Percentiles rank a stretch among this genome's conserved stretches.
Evolutionary conservation across 192 early-diverging fungal species (phyloP).

Genomic region (Umbelopsis ramanniana): DNA sequence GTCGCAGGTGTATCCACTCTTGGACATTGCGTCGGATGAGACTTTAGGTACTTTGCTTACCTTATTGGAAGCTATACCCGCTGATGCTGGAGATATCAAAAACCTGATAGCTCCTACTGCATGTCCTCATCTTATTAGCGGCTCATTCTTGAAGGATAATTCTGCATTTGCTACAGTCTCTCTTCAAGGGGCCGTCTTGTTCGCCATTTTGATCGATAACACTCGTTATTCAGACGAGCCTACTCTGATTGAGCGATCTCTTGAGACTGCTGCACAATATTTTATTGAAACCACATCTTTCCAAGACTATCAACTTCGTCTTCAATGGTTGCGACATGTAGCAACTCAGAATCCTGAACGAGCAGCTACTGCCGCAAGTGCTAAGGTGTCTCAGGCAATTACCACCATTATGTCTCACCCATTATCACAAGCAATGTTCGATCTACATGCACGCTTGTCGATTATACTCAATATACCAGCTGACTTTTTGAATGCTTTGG

Average conservation of each 20-base stretch:
- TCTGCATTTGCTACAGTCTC: constrained; percentile 57
- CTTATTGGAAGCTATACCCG: not conserved
- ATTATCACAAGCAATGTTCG: constrained; percentile 3
- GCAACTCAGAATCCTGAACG: constrained; percentile 16
- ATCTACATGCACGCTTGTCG: not conserved
- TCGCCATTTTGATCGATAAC: constrained; percentile 41
- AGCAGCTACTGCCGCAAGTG: not conserved
- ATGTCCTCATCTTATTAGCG: constrained; percentile 52
- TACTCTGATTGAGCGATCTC: not conserved
- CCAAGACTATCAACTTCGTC: constrained; percentile 45
- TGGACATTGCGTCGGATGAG: constrained; percentile 33
- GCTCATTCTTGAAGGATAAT: constrained; percentile 58
- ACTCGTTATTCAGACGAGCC: constrained; percentile 28
- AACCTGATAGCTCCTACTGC: constrained; percentile 42
- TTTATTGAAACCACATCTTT: constrained; percentile 57
- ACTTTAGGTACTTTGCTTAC: constrained; percentile 6
- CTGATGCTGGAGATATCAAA: constrained; percentile 18
- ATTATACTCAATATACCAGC: not conserved
- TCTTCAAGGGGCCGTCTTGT: constrained; percentile 58
- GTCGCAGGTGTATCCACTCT: constrained; percentile 49
- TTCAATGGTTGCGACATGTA: constrained; percentile 49
- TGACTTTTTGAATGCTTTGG: not conserved
- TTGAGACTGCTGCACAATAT: constrained; percentile 47
- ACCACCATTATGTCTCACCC: not conserved
- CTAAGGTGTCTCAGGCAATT: constrained; percentile 9